Evolutionary conservation across 345 rosid species (phyloP).

Genomic region (Cardamine chenopodiifolia): DNA sequence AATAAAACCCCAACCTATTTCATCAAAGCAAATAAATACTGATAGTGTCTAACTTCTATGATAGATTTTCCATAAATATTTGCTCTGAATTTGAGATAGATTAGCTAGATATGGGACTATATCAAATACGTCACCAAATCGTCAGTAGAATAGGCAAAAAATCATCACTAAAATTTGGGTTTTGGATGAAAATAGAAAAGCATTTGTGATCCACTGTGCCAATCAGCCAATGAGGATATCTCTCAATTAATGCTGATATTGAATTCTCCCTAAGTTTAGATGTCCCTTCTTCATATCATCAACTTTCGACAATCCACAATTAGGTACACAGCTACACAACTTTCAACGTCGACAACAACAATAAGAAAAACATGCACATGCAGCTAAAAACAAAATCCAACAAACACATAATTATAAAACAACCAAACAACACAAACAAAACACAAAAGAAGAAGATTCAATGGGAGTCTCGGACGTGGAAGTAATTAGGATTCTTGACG

Average conservation of each 20-base stretch:
- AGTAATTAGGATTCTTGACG: slow-evolving; percentile 69
- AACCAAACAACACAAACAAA: slow-evolving; percentile 10
- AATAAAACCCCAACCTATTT: too few relatives aligned
- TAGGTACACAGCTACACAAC: slow-evolving; percentile 16
- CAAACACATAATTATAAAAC: neutral
- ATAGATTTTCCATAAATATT: neutral
- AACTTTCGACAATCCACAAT: slow-evolving; percentile 12
- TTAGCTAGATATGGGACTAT: neutral
- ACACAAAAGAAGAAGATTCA: neutral
- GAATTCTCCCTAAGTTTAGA: neutral
- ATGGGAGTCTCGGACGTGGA: slow-evolving; percentile 60
- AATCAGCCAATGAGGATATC: neutral
- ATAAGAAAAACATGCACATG: slow-evolving; percentile 25
- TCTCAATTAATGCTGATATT: neutral
- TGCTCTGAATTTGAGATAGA: slow-evolving; percentile 1
- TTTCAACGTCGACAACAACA: neutral
- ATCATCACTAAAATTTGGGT: neutral
- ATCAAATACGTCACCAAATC: neutral
- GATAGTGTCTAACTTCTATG: neutral
- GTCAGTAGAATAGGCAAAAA: neutral
- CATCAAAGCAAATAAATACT: too few relatives aligned
- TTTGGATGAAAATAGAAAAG: slow-evolving; percentile 14
- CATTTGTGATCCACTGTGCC: slow-evolving; percentile 1
- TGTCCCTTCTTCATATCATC: slow-evolving; percentile 14
- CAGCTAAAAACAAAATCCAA: slow-evolving; percentile 29